phyloP scores from a whole-genome alignment of 2,329 filamentous ascomycete species.

The Sclerotiophoma versabilis region DNA sequence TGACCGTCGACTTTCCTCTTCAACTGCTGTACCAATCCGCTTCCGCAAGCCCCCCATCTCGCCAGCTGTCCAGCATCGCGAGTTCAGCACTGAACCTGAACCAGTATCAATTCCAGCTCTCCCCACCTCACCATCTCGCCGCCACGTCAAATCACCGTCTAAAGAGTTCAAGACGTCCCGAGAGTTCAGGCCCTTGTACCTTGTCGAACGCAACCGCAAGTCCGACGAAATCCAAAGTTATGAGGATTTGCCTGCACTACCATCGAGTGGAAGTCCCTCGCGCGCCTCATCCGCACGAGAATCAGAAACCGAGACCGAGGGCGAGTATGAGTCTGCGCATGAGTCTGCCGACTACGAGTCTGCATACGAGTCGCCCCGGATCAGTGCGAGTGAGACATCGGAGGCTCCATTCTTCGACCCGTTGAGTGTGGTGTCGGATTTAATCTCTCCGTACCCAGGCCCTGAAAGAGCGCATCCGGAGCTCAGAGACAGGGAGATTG shows the following conservation, averaged over 20 bases:
- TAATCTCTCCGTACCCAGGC: conserved; percentile 26
- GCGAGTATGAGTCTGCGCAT: conserved; percentile 53
- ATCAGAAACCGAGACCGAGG: conserved; percentile 49
- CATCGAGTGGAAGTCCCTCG: conserved; percentile 53
- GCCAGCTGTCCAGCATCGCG: conserved; percentile 50
- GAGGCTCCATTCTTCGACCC: conserved; percentile 35
- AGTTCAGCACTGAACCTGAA: conserved; percentile 49
- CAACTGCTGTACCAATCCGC: conserved; percentile 64
- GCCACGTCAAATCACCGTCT: conserved; percentile 58
- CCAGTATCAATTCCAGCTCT: conserved; percentile 28
- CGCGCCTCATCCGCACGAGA: conserved; percentile 36
- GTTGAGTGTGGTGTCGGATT: conserved; percentile 23
- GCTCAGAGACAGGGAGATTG: conserved; percentile 38
- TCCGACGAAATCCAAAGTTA: conserved; percentile 32
- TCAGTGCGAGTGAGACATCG: conserved; percentile 29
- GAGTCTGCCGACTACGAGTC: conserved; percentile 43
- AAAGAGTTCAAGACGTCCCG: conserved; percentile 62
- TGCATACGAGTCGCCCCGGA: conserved; percentile 50
- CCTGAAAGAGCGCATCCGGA: conserved; percentile 32
- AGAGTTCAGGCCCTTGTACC: conserved; percentile 82
- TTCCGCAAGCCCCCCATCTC: conserved; percentile 59
- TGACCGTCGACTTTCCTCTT: conserved; percentile 38
- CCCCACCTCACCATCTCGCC: conserved; percentile 53
- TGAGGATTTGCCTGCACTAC: conserved; percentile 60
- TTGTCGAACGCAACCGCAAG: conserved; percentile 70